Evolutionary conservation across 371 early-diverging fungal species (phyloP).

Genomic region (Rhizomucor miehei): DNA sequence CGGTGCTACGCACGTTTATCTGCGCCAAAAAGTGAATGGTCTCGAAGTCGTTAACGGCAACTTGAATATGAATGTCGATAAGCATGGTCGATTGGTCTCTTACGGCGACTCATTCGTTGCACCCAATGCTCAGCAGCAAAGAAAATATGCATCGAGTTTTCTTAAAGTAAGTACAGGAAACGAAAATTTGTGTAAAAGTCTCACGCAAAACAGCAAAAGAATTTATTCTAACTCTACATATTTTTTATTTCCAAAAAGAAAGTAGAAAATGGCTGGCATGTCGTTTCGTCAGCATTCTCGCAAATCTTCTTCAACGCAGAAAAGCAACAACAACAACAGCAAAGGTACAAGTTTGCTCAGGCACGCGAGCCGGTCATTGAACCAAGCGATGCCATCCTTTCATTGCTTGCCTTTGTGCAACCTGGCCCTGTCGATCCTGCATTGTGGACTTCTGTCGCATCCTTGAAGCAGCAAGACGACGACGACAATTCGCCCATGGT

Average conservation of each 20-base stretch:
- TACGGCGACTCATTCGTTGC: conserved; percentile 72
- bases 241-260: conserved; percentile 5
- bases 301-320: not conserved
- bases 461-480: not conserved
- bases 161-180: conserved; percentile 1
- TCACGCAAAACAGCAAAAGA: no score
- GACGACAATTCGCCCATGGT: not conserved
- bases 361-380: conserved; percentile 11
- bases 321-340: no score
- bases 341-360: conserved; percentile 10
- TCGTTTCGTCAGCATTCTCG: conserved; percentile 1
- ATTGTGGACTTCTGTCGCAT: not conserved
- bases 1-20: conserved; percentile 79
- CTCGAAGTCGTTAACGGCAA: conserved; percentile 79
- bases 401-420: conserved; percentile 33
- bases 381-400: conserved; percentile 25
- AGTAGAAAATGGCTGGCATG: conserved; percentile 18
- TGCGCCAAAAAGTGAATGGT: conserved; percentile 73
- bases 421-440: conserved; percentile 2
- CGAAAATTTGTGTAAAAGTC: no score
- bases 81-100: conserved; percentile 65
- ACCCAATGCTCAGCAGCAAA: conserved; percentile 14
- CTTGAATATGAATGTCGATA: conserved; percentile 79
- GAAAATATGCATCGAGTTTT: not conserved
- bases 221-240: no score